A percentile compares a stretch with the other conserved stretches of the same genome.
Conservation (phyloP, 2,329 filamentous ascomycete species). For the Aspergillus phoenicis region DNA sequence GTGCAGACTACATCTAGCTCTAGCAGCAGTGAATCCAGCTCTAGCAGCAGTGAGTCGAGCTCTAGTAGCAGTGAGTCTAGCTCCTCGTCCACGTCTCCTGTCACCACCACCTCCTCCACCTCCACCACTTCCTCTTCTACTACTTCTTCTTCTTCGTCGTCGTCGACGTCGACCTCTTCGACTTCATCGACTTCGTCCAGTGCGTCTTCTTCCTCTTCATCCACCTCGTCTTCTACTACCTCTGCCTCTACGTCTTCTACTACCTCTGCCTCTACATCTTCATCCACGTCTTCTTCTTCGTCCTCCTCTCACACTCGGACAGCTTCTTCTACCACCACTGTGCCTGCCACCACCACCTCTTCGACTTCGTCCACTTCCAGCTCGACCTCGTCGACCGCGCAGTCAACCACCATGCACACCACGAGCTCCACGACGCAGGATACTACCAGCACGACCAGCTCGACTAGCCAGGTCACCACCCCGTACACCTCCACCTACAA, state of each 20-base stretch:
- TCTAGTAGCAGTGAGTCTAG: constrained; percentile 13
- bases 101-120: neutral
- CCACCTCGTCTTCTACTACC: constrained; percentile 8
- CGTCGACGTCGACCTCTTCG: neutral
- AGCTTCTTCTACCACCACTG: constrained; percentile 6
- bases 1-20: constrained; percentile 10
- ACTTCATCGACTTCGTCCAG: neutral
- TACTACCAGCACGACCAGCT: constrained; percentile 14
- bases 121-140: neutral
- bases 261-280: constrained; percentile 14
- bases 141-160: neutral
- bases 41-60: constrained; percentile 13
- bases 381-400: constrained; percentile 17
- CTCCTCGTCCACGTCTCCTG: constrained; percentile 7
- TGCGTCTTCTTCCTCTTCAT: constrained; percentile 8
- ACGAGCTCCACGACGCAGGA: constrained; percentile 22
- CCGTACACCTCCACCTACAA: constrained; percentile 44
- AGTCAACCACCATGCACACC: constrained; percentile 22
- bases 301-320: constrained; percentile 14
- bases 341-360: constrained; percentile 11
- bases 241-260: constrained; percentile 10
- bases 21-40: constrained; percentile 10
- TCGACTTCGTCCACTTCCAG: constrained; percentile 18
- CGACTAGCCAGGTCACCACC: constrained; percentile 21
- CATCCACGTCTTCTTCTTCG: constrained; percentile 9